A percentile compares a stretch with the other conserved stretches of the same genome.
phyloP scores from a whole-genome alignment of 768 basidiomycete species.

The Cystofilobasidium ferigula region DNA sequence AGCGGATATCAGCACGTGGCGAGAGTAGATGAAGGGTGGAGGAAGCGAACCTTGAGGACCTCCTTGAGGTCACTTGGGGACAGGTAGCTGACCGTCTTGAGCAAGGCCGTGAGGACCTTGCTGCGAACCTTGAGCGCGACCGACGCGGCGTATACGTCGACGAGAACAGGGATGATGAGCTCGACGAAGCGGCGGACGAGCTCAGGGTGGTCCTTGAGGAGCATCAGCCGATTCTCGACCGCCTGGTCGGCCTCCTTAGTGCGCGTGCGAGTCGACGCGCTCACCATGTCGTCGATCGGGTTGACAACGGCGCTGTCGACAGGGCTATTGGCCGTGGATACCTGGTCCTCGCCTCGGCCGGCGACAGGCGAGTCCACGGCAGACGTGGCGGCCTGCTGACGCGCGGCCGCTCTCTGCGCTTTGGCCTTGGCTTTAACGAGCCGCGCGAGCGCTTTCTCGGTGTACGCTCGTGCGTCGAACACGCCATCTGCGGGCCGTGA shows the following conservation, averaged over 20 bases:
- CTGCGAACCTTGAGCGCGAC: slow-evolving; percentile 75
- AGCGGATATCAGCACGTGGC: too few relatives aligned
- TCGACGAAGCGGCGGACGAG: slow-evolving; percentile 76
- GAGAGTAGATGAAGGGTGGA: not conserved
- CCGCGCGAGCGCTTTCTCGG: slow-evolving; percentile 67
- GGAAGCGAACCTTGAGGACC: slow-evolving; percentile 59
- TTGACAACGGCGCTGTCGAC: slow-evolving; percentile 31
- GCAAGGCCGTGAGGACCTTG: slow-evolving; percentile 72
- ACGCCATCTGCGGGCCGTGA: slow-evolving; percentile 61
- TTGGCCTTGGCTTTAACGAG: slow-evolving; percentile 74
- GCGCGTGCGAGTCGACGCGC: slow-evolving; percentile 31
- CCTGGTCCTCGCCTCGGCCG: not conserved
- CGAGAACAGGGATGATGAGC: slow-evolving; percentile 79
- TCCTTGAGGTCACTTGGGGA: slow-evolving; percentile 61
- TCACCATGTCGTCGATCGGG: slow-evolving; percentile 21
- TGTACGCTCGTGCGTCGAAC: slow-evolving; percentile 81
- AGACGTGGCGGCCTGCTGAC: not conserved
- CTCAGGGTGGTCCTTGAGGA: slow-evolving; percentile 58
- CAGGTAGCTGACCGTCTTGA: slow-evolving; percentile 85
- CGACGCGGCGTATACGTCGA: slow-evolving; percentile 99
- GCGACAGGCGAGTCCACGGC: slow-evolving; percentile 16
- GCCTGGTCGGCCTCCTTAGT: slow-evolving; percentile 43
- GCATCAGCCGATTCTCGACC: slow-evolving; percentile 49
- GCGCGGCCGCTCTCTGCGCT: slow-evolving; percentile 38
- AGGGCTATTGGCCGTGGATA: slow-evolving; percentile 31